Base-by-base conservation (phyloP, 2,329 filamentous ascomycete genomes). In the Amesomyces nigricolor region DNA sequence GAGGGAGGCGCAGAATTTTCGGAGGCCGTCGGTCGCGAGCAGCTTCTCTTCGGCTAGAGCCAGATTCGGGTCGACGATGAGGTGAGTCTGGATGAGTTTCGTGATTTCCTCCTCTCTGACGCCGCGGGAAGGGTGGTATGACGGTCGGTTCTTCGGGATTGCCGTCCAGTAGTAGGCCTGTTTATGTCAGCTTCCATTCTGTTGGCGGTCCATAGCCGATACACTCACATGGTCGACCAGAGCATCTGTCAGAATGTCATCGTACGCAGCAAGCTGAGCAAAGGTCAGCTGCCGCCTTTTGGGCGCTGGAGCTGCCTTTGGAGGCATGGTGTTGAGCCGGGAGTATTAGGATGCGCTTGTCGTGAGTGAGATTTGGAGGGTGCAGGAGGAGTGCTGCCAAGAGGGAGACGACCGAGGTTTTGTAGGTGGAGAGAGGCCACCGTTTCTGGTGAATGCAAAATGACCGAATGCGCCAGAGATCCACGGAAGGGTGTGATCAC, bases 131-230 rank as follows among this genome's bases (percentile, higher is more conserved):
- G 90, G 81, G 65, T 89, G 88, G 71, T 95, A 97, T 53, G 89
- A 89, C 54, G 83, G 85, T 58, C 88, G 86, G 66, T 97, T 96
- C 73, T 99, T 99, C 61, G 92, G 91, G 57, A 96, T 96, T 4
- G 83, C 88, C 5, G 92, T 92, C 92, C 94, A 97, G 76, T 94
- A 99, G 72, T 89, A 96, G 9, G 90, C 87, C 92, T 96, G 54
- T 10, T 9, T 19, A 9, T 46, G 46, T 53, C 16, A 57, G 35
- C 17, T 32, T 7, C 11, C 4, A 3, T 4, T 7, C 17, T 6
- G 3, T 26, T 14, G 10, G 9, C 19, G 6, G 10, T 17, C 10
- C n/a, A 38, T 1, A 9, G 17, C 6, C 17, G n/a, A 26, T 17
- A 49, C 42, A 80, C 88, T 73, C 80, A 96, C 92, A 75, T 92